Percentiles rank a stretch among this genome's conserved stretches.
Conservation (phyloP, 129 eudicot genomes). For the Kitagawia praeruptora region DNA sequence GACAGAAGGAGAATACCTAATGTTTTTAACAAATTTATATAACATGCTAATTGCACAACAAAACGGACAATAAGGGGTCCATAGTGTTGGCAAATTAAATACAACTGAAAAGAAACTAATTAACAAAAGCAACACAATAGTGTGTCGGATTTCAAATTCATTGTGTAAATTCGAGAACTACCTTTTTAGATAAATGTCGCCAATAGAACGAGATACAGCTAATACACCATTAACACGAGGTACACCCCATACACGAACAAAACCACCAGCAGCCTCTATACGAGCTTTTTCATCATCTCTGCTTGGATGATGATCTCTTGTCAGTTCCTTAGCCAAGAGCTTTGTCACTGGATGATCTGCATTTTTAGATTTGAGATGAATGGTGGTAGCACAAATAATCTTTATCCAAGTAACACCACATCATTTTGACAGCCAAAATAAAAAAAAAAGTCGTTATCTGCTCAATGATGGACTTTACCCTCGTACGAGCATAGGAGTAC, state of each 20-base stretch:
- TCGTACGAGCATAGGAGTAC: conserved; percentile 50
- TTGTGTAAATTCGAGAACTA: not conserved
- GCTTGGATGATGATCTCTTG: conserved; percentile 67
- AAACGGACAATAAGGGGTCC: not conserved
- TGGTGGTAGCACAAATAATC: not conserved
- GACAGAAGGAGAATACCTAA: not conserved
- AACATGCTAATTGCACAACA: not conserved
- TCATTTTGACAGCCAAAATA: not conserved
- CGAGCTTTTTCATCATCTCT: conserved; percentile 63
- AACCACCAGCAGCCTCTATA: conserved; percentile 58
- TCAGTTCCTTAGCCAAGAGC: conserved; percentile 39
- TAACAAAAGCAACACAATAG: not conserved
- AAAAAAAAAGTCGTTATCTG: not conserved
- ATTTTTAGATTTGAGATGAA: not conserved
- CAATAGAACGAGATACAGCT: conserved; percentile 63
- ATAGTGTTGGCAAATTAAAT: too few species aligned
- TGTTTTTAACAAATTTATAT: not conserved
- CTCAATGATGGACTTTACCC: not conserved
- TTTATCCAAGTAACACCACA: not conserved
- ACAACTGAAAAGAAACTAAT: not conserved
- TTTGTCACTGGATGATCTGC: conserved; percentile 10
- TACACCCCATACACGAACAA: conserved; percentile 37
- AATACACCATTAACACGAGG: conserved; percentile 68
- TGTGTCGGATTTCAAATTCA: not conserved
- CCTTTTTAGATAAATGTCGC: conserved; percentile 59